Evolutionary conservation across 805 yeast species (phyloP), one percentile per base, ranked within the genome.

Genomic region (Candida sphagnicola): DNA sequence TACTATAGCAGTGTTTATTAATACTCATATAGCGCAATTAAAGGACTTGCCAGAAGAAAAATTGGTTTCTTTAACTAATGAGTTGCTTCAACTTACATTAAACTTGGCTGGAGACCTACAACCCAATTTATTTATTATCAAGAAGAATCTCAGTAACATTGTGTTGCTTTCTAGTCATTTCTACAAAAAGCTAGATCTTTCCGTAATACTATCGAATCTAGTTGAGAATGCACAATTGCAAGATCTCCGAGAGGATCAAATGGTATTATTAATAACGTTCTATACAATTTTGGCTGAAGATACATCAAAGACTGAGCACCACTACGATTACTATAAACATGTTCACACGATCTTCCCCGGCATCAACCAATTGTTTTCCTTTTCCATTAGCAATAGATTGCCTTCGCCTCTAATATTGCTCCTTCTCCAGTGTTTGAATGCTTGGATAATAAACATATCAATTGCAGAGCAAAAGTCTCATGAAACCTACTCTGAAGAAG

Each of bases 1-100:
- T 41, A 87, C 95, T 0, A 79, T 77, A 42, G 74, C 87, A 0
- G 93, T 87, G 4, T 66, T 72, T 45, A 57, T 83, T 31, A 77
- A 75, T 42, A 53, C 47, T 14, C 43, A 43, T 31, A 16, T 36
- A 24, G 31, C 37, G n/a, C 8, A 30, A 23, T 13, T 40, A 8
- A 12, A 33, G 15, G 18, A 33, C 11, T 23, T 39, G 24, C n/a
- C 38, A n/a, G 13, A 40, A 4, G 46, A 49, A 4, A 45, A 41
- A 12, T 41, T 50, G 3, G 47, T 50, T 12, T 48, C 35, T 8
- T 13, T 38, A 17, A 38, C 42, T 12, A 26, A 39, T 34, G 47
- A 47, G 23, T 33, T 45, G n/a, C 16, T 45, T 14, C 13, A 28
- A 3, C 13, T 26, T 3, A 34, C 41, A 13, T 5, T 38, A 5